Evolutionary conservation across 257 asterid species (phyloP), one percentile per base, ranked within the genome.

Genomic region (Catharanthus roseus): DNA sequence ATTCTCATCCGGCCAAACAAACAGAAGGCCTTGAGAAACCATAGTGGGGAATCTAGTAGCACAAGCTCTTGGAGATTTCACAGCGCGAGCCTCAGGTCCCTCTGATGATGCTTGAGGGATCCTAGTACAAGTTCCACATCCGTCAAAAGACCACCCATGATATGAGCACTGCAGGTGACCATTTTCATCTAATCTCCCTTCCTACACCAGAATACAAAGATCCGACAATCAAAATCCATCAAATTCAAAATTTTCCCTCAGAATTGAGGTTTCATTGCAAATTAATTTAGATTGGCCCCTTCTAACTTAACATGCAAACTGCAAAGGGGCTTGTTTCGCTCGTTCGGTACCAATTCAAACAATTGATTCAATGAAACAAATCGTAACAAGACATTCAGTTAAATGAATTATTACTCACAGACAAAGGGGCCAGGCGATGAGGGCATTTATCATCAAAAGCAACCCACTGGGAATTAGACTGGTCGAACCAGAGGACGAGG

Each of bases 161-260:
- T 95, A 95, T 6, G 99, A 95, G 72, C 99, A 95, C 90, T 95
- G 99, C 85, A 95, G 87, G 72, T 91, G 87, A 75, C 99, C 98
- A 58, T 95, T 95, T 78, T 95, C 99, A 71, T 91, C 99, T 80
- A 95, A 75, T 73, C 99, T 91, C 64, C 99, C 99, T 79, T 95
- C 99, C 98, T 91, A 78, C 68, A 84, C 70, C 68, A 72, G 42
- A 77, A 56, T 10, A 64, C 47, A 73, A 68, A 7, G 71, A 47
- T 21, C 38, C 65, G 68, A 41, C 19, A 66, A 66, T 26, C 28
- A 24, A 67, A 65, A 42, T 38, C 36, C 50, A 51, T 53, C 33
- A 67, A 47, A 10, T 1, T 23, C 60, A 69, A 51, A 54, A 75
- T 28, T 42, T 23, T 45, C 42, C 70, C 70, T 3, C 4, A 49